phyloP scores from a whole-genome alignment of 371 early-diverging fungal genomes.

The Rhizopus delemar region DNA sequence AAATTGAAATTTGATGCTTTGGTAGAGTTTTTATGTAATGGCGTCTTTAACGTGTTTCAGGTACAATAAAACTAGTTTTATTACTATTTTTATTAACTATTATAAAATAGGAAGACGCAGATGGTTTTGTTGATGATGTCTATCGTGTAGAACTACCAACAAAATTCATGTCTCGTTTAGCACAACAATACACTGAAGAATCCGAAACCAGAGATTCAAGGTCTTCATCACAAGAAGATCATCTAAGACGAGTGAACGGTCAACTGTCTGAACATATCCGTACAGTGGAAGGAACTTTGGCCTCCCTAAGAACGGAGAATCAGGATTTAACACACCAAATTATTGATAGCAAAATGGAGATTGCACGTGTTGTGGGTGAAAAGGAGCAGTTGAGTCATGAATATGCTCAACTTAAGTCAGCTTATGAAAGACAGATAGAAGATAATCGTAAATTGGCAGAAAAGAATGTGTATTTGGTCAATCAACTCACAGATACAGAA shows the following conservation, averaged over 20 bases:
- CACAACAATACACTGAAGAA: slow-evolving; percentile 40
- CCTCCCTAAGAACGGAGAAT: slow-evolving; percentile 70
- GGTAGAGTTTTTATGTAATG: slow-evolving; percentile 81
- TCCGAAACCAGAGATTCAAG: slow-evolving; percentile 40
- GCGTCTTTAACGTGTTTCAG: slow-evolving; percentile 72
- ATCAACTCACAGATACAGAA: slow-evolving; percentile 62
- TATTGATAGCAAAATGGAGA: slow-evolving; percentile 57
- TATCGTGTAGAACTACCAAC: slow-evolving; percentile 51
- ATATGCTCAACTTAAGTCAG: slow-evolving; percentile 43
- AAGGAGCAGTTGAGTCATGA: slow-evolving; percentile 61
- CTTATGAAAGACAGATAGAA: slow-evolving; percentile 68
- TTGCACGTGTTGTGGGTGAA: slow-evolving; percentile 54
- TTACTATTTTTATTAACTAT: no score
- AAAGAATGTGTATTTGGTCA: slow-evolving; percentile 50
- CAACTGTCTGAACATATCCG: slow-evolving; percentile 64
- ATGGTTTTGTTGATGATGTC: slow-evolving; percentile 23
- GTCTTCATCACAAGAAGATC: slow-evolving; percentile 49
- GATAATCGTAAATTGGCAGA: slow-evolving; percentile 57
- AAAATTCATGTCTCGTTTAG: slow-evolving; percentile 35
- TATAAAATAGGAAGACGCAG: slow-evolving; percentile 21
- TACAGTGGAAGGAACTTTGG: slow-evolving; percentile 60
- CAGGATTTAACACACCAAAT: slow-evolving; percentile 60
- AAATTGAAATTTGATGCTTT: slow-evolving; percentile 78
- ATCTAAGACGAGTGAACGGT: slow-evolving; percentile 69
- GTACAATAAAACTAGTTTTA: slow-evolving; percentile 16